These are phyloP conservation scores for Pythium vanterpoolii DNA, from an alignment of 352 stramenopile genomes.

Conservation along the genomic window DNA sequence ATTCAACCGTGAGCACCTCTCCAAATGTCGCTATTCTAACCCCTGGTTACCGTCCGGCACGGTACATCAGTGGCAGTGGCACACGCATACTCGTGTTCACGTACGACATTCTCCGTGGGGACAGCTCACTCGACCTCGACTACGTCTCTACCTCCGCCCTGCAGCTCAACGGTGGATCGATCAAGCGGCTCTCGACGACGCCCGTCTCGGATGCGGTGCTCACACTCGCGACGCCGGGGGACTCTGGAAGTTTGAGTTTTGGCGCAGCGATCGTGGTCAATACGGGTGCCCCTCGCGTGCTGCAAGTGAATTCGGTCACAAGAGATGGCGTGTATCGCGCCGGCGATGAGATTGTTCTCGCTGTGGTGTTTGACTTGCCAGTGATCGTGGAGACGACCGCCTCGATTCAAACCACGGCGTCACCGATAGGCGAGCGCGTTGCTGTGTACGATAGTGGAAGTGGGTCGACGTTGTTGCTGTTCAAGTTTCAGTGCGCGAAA, in stretches of 20 bases:
- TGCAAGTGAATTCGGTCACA: constrained; percentile 44
- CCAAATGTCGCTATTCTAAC: constrained; percentile 37
- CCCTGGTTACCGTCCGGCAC: constrained; percentile 46
- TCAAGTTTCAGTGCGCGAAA: constrained; percentile 36
- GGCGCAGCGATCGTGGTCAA: constrained; percentile 44
- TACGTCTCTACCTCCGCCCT: constrained; percentile 49
- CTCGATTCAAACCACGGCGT: constrained; percentile 38
- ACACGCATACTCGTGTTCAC: constrained; percentile 45
- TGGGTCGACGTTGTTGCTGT: constrained; percentile 44
- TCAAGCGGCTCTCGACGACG: constrained; percentile 49
- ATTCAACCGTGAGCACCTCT: constrained; percentile 25
- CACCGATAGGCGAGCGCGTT: constrained; percentile 25
- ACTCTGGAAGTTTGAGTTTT: constrained; percentile 34
- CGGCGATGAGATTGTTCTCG: constrained; percentile 42
- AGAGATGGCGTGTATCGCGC: constrained; percentile 57
- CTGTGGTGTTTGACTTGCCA: constrained; percentile 47
- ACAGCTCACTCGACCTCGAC: constrained; percentile 41
- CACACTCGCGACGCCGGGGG: constrained; percentile 41
- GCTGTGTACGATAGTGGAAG: constrained; percentile 48
- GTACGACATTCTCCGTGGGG: constrained; percentile 56
- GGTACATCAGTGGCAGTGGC: constrained; percentile 46
- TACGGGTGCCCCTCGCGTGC: constrained; percentile 37
- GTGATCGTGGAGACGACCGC: constrained; percentile 36
- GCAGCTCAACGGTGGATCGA: constrained; percentile 44
- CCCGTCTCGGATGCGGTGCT: constrained; percentile 50